Evolutionary conservation across 2,329 filamentous ascomycete species (phyloP), one percentile per base, ranked within the genome.

Genomic region (Alternaria rosae): DNA sequence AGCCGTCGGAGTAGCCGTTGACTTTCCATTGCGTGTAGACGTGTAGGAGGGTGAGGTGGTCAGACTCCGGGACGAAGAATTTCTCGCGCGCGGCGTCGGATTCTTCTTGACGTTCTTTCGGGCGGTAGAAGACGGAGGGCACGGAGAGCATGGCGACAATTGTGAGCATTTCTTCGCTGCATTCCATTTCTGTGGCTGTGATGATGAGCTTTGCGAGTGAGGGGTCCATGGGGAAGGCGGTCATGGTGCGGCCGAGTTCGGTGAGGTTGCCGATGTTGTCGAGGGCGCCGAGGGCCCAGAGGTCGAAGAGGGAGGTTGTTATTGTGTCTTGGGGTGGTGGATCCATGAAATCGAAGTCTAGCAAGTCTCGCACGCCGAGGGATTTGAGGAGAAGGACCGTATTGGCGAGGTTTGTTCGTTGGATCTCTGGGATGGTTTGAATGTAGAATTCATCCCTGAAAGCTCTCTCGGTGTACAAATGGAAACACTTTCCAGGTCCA

Each of bases 281-380:
- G 12, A 99, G 82, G 0, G 95, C 94, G 1, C 95, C 95, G 0
- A 99, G 85, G 0, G 95, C 94, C 95, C 95, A 99, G 1, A 99
- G 87, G 72, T 99, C 95, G 80, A 98, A 99, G 35, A 99, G 89
- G 4, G 94, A 97, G 0, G 95, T 99, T 0, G 93, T 94, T 68
- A 99, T 98, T 1, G 94, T 97, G 74, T 99, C 96, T 80, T 99
- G 95, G 0, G 95, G 95, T 7, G 95, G 95, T 2, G 95, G 95
- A 70, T 99, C 95, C 94, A 99, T 98, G 72, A 99, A 99, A 78
- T 98, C 93, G 75, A 99, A 99, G 78, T 99, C 94, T 1, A 99
- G 82, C 10, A 99, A 84, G 70, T 99, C 94, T 75, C 92, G 94
- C 17, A 99, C 94, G 0, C 95, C 95, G 0, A 99, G 86, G 0